phyloP scores from a whole-genome alignment of 768 basidiomycete genomes.

The Filobasidium floriforme region DNA sequence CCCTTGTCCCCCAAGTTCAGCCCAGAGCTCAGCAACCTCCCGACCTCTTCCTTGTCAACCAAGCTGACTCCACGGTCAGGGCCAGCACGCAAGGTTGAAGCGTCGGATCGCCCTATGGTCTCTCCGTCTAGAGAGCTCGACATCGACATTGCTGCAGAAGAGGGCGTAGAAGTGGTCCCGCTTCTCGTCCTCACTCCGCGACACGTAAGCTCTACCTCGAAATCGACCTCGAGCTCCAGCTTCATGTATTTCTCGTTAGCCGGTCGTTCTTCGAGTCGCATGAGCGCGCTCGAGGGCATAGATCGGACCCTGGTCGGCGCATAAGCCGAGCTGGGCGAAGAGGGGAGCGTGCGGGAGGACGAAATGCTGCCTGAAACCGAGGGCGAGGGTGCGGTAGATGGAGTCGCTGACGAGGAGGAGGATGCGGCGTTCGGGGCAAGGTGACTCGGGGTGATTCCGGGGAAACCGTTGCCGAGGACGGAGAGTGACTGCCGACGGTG shows the following conservation, averaged over 20 bases:
- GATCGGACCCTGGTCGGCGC: slow-evolving; percentile 1
- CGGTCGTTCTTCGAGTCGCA: slow-evolving; percentile 9
- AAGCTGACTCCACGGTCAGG: slow-evolving; percentile 2
- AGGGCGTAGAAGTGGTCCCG: neutral
- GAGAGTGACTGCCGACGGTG: neutral
- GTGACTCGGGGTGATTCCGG: neutral
- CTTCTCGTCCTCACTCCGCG: slow-evolving; percentile 3
- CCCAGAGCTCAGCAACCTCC: slow-evolving; percentile 6
- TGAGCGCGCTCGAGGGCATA: slow-evolving; percentile 14
- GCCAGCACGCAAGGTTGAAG: neutral
- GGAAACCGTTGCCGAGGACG: slow-evolving; percentile 7
- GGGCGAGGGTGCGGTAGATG: neutral
- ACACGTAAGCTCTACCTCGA: slow-evolving; percentile 17
- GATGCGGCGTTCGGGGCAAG: too few species aligned
- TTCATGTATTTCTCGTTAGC: slow-evolving; percentile 15
- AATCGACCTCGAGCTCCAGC: slow-evolving; percentile 12
- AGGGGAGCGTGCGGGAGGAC: neutral
- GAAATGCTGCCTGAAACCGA: neutral
- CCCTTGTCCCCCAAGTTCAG: neutral
- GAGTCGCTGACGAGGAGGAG: too few species aligned
- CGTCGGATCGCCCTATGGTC: neutral
- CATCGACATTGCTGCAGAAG: neutral
- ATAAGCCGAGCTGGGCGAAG: neutral
- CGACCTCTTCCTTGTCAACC: slow-evolving; percentile 14
- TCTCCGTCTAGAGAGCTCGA: neutral